Evolutionary conservation across 352 stramenopile species (phyloP).

Genomic region (Globisporangium rhizosaccharum): DNA sequence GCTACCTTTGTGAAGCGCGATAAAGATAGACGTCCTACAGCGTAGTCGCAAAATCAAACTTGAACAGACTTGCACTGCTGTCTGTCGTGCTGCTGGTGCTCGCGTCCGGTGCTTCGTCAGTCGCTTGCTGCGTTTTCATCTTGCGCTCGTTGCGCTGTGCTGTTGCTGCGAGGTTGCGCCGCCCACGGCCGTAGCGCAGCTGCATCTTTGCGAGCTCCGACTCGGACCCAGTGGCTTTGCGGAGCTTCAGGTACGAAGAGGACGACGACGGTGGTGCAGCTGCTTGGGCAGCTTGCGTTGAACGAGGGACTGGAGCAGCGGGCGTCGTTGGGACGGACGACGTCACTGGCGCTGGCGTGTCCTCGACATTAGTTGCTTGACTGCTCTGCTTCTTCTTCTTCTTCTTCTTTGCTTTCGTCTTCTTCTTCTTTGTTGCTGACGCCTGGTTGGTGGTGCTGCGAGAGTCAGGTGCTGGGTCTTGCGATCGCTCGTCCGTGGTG

Average conservation of each 20-base stretch:
- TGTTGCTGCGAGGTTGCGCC: conserved; percentile 45
- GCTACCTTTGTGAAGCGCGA: too few species aligned
- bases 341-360: neutral
- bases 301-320: too few species aligned
- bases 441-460: neutral
- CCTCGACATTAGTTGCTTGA: neutral
- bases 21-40: neutral
- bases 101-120: neutral
- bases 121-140: neutral
- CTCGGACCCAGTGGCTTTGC: conserved; percentile 56
- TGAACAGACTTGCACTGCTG: neutral
- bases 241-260: conserved; percentile 50
- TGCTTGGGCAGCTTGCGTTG: neutral
- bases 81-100: neutral
- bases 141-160: conserved; percentile 42
- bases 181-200: conserved; percentile 52
- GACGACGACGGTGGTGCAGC: neutral
- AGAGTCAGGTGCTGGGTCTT: neutral
- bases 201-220: conserved; percentile 72
- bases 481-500: too few species aligned
- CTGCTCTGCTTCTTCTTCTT: neutral
- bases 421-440: conserved; percentile 1
- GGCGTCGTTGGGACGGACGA: neutral
- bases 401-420: conserved; percentile 4
- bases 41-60: neutral